phyloP scores from a whole-genome alignment of 805 yeast genomes.

The Pichia insulana region DNA sequence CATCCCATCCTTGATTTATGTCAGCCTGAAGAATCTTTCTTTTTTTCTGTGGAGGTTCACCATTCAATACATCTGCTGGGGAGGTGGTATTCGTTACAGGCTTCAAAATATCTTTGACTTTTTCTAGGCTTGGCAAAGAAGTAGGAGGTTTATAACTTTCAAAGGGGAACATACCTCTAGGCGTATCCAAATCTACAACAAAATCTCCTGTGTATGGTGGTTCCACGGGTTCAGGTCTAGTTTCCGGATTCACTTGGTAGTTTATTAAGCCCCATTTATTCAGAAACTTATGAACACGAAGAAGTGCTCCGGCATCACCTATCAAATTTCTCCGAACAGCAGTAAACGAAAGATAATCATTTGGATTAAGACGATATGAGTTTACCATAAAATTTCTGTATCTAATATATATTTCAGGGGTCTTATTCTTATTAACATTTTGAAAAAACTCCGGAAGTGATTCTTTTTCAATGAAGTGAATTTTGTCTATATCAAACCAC shows the following conservation, averaged over 20 bases:
- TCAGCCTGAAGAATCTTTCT: slow-evolving; percentile 27
- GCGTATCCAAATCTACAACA: slow-evolving; percentile 75
- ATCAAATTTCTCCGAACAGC: slow-evolving; percentile 85
- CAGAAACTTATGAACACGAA: slow-evolving; percentile 75
- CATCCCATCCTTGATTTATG: slow-evolving; percentile 50
- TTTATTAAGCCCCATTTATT: slow-evolving; percentile 91
- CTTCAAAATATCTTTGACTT: slow-evolving; percentile 16
- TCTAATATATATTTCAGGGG: slow-evolving; percentile 71
- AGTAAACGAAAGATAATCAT: slow-evolving; percentile 81
- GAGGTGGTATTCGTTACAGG: background rate
- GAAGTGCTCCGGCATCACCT: slow-evolving; percentile 84
- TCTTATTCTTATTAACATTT: slow-evolving; percentile 52
- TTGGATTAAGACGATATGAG: slow-evolving; percentile 80
- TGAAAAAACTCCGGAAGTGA: slow-evolving; percentile 85
- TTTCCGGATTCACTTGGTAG: slow-evolving; percentile 80
- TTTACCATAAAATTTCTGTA: slow-evolving; percentile 86
- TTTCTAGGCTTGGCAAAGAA: slow-evolving; percentile 32
- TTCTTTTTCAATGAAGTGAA: slow-evolving; percentile 72
- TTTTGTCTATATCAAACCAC: slow-evolving; percentile 71
- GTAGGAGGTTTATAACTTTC: slow-evolving; percentile 67
- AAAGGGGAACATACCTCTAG: slow-evolving; percentile 87
- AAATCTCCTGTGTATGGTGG: slow-evolving; percentile 74
- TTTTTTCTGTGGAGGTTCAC: slow-evolving; percentile 17
- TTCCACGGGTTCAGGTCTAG: slow-evolving; percentile 58
- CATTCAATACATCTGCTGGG: background rate